Conservation (phyloP, 1,284 basidiomycete species). For the Sporisorium sorghi region DNA sequence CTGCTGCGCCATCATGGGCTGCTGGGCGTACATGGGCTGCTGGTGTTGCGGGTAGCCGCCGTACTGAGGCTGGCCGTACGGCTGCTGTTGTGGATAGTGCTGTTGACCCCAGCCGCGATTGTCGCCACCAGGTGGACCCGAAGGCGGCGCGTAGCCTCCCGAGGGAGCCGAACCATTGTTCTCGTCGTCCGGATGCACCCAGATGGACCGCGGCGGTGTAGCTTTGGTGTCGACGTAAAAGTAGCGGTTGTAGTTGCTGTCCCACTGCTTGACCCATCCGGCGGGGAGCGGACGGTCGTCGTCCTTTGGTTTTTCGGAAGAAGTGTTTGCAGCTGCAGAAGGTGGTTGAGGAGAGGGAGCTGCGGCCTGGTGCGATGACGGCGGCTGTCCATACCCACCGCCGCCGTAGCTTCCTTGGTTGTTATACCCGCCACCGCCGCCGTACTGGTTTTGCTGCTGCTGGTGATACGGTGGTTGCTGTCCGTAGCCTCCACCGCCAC, state of each 20-base stretch:
- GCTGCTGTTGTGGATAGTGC: slow-evolving; percentile 16
- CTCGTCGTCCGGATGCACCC: slow-evolving; percentile 64
- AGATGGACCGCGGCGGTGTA: slow-evolving; percentile 64
- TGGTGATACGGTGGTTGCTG: slow-evolving; percentile 35
- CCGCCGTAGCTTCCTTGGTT: slow-evolving; percentile 5
- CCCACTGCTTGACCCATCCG: slow-evolving; percentile 66
- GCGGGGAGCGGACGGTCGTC: slow-evolving; percentile 58
- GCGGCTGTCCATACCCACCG: no score
- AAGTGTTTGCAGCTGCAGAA: neutral
- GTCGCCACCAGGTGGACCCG: slow-evolving; percentile 48
- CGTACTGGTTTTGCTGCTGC: slow-evolving; percentile 26
- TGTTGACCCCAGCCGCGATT: slow-evolving; percentile 42
- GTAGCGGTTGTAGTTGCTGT: slow-evolving; percentile 63
- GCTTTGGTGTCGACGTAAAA: slow-evolving; percentile 67
- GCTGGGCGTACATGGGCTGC: slow-evolving; percentile 52
- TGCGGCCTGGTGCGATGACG: slow-evolving; percentile 4
- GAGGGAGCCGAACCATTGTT: slow-evolving; percentile 9
- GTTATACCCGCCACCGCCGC: slow-evolving; percentile 17
- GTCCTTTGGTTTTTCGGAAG: slow-evolving; percentile 39
- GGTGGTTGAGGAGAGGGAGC: slow-evolving; percentile 13
- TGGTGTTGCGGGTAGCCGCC: slow-evolving; percentile 26
- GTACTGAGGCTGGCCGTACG: slow-evolving; percentile 19
- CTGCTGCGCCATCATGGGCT: slow-evolving; percentile 43
- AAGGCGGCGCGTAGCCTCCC: slow-evolving; percentile 48
- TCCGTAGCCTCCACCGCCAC: slow-evolving; percentile 25